Evolutionary conservation across 2,329 filamentous ascomycete species (phyloP), one percentile per base, ranked within the genome.

Genomic region (Fusarium nelsonii): DNA sequence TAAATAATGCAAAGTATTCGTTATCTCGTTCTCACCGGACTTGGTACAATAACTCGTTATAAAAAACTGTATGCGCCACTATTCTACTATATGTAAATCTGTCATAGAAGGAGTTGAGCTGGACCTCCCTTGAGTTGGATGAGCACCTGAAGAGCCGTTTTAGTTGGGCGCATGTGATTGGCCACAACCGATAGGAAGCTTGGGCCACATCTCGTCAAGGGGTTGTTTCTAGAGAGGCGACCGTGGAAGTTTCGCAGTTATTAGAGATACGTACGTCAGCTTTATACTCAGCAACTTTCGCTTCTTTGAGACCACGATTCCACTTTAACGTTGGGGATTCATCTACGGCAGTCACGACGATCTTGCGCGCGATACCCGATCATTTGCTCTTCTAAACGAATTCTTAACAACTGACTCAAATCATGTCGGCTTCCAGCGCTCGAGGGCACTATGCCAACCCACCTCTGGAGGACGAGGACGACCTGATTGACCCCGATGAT

Each of bases 401-500:
- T 20, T 26, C 15, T 26, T 4, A 34, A 11, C 40, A 46, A 46
- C 44, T 36, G 48, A 37, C 43, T 60, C 54, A 23, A 52, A 49
- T 67, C 61, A 87, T 86, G 84, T 81, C 84, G 53, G 78, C 84
- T 33, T 78, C 82, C 56, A 82, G 77, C 74, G 78, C 79, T 68
- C 81, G 79, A 74, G 85, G 87, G 77, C 87, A 90, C 75, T 89
- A 89, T 75, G 84, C 87, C 75, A 86, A 86, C 68, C 86, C 88
- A 60, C 83, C 87, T 63, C 81, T 90, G 67, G 83, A 87, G 48
- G 88, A 91, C 63, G 68, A 70, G 40, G 89, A 91, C 73, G 91
- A 93, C 73, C 80, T 94, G 74, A 92, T 94, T 80, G 91, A 94
- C 74, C 90, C 90, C 5, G 91, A 93, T 83, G 90, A 94, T 81